A percentile compares a stretch with the other conserved stretches of the same genome.
These are phyloP conservation scores for Rutstroemia sydowiana DNA, from an alignment of 2,329 filamentous ascomycete species.

Conservation along the genomic window DNA sequence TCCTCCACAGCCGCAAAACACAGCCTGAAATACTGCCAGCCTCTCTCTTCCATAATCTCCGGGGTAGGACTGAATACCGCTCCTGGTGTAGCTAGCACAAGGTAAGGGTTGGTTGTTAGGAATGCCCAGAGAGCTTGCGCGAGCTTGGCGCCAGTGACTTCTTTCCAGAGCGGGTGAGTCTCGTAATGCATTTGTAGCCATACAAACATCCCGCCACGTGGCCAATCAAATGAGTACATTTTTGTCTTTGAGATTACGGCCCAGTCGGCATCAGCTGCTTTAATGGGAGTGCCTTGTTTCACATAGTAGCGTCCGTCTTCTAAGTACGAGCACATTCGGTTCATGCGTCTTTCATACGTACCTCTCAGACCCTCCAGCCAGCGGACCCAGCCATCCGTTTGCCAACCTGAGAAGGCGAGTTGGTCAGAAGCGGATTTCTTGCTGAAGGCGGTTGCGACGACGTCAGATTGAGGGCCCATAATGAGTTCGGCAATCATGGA, in stretches of 20 bases:
- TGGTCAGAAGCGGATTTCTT: conserved; percentile 32
- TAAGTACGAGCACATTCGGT: conserved; percentile 65
- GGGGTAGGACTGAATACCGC: conserved; percentile 63
- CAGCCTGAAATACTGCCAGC: conserved; percentile 67
- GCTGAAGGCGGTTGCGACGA: conserved; percentile 38
- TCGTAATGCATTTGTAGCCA: conserved; percentile 72
- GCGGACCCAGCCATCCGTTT: conserved; percentile 77
- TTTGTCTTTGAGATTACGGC: conserved; percentile 66
- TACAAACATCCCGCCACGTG: conserved; percentile 85
- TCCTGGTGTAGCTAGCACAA: conserved; percentile 66
- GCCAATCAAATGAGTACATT: conserved; percentile 71
- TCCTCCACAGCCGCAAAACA: conserved; percentile 83
- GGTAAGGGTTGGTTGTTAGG: conserved; percentile 60
- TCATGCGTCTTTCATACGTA: conserved; percentile 80
- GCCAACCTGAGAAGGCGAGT: conserved; percentile 54
- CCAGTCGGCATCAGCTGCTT: conserved; percentile 60
- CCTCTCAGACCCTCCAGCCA: conserved; percentile 83
- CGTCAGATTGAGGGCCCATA: conserved; percentile 63
- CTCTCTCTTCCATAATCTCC: conserved; percentile 48
- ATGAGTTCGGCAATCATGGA: conserved; percentile 70
- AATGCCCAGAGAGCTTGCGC: conserved; percentile 62
- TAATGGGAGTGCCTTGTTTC: conserved; percentile 49
- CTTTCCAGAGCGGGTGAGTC: conserved; percentile 59
- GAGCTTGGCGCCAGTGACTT: conserved; percentile 48
- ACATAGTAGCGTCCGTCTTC: conserved; percentile 60